These are phyloP conservation scores for Backusella tarrabulga DNA, from an alignment of 192 early-diverging fungal genomes.

Conservation along the genomic window DNA sequence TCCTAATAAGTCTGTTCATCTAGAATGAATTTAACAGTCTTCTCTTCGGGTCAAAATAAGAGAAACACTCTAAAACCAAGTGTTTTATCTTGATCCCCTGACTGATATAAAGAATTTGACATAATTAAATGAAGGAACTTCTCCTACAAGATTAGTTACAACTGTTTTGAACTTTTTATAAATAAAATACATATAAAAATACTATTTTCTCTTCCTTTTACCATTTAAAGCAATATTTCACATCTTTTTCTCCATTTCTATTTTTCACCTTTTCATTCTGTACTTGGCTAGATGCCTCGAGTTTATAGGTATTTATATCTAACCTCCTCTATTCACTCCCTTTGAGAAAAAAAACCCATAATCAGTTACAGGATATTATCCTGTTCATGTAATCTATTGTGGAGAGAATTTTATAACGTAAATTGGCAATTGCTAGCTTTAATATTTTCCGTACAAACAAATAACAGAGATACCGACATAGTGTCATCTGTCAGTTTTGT, in stretches of 20 bases:
- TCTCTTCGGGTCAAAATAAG: background rate
- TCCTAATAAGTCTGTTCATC: background rate
- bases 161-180: background rate
- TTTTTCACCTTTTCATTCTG: background rate
- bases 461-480: background rate
- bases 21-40: background rate
- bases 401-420: background rate
- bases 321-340: background rate
- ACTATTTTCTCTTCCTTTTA: background rate
- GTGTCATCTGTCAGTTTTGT: background rate
- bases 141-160: background rate
- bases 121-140: background rate
- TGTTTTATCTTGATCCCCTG: background rate
- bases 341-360: background rate
- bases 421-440: background rate
- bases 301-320: background rate
- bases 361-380: background rate
- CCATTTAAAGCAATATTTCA: constrained; percentile 1
- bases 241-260: background rate
- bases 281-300: background rate
- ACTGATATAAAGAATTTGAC: background rate
- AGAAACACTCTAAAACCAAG: background rate
- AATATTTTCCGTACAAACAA: background rate
- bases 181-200: background rate
- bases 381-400: background rate